phyloP scores from a whole-genome alignment of 495 filamentous ascomycete genomes.

The Hypomontagnella monticulosa region DNA sequence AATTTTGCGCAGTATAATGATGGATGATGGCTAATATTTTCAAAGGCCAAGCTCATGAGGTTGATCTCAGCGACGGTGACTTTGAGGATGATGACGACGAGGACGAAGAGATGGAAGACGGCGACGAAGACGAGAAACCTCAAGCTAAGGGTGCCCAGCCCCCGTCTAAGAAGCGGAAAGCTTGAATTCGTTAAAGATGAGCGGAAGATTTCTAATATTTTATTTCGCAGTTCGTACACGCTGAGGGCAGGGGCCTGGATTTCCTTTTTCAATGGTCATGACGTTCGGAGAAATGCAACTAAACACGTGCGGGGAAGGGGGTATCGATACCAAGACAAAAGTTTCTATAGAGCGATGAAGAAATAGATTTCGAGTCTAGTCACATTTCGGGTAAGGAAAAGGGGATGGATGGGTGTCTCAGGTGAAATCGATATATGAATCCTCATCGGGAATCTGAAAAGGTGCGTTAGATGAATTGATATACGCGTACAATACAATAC shows the following conservation, averaged over 20 bases:
- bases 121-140: conserved; percentile 50
- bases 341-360: conserved; percentile 3
- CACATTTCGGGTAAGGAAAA: not conserved
- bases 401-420: not conserved
- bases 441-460: too few species aligned
- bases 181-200: conserved; percentile 23
- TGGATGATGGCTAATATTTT: conserved; percentile 16
- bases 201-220: conserved; percentile 20
- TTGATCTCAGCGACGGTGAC: conserved; percentile 66
- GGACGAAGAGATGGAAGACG: conserved; percentile 45
- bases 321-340: conserved; percentile 28
- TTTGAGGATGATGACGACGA: conserved; percentile 65
- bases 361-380: conserved; percentile 12
- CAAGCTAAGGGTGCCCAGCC: conserved; percentile 57
- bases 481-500: not conserved
- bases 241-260: not conserved
- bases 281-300: not conserved
- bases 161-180: conserved; percentile 41
- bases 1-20: conserved; percentile 1
- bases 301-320: conserved; percentile 2
- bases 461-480: too few species aligned
- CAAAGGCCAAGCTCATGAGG: conserved; percentile 70
- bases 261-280: conserved; percentile 7
- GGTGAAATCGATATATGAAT: not conserved
- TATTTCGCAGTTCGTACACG: conserved; percentile 14